Evolutionary conservation across 768 basidiomycete species (phyloP).

Genomic region (Podaxis sp.): DNA sequence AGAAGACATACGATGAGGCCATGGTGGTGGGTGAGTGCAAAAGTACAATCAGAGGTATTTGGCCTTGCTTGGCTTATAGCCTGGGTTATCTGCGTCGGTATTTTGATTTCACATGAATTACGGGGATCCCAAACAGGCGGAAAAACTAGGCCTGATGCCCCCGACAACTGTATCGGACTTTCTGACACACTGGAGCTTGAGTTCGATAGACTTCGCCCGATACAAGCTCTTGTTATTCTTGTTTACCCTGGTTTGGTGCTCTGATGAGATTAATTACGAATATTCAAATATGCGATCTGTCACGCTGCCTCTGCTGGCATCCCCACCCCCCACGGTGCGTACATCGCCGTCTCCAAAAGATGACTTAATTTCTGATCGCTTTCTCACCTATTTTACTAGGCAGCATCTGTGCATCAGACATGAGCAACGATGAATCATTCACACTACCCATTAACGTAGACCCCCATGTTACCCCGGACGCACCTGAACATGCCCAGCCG

Average conservation of each 20-base stretch:
- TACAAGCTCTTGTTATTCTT: neutral
- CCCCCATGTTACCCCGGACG: slow-evolving; percentile 33
- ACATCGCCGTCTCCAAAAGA: neutral
- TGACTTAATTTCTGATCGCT: neutral
- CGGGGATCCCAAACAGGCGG: too few species aligned
- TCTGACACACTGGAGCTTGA: neutral
- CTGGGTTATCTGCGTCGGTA: neutral
- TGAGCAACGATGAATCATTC: slow-evolving; percentile 1
- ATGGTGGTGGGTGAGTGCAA: slow-evolving; percentile 20
- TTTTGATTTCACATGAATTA: too few species aligned
- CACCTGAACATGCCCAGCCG: slow-evolving; percentile 51
- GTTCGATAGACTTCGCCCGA: neutral
- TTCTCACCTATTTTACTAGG: neutral
- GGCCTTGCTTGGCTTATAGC: slow-evolving; percentile 7
- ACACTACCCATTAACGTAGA: slow-evolving; percentile 28
- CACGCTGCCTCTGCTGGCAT: neutral
- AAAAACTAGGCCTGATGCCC: too few species aligned
- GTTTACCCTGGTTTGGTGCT: slow-evolving; percentile 14
- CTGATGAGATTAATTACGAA: neutral
- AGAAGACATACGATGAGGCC: slow-evolving; percentile 33
- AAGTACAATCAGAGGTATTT: neutral
- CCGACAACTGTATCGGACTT: neutral
- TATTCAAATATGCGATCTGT: neutral
- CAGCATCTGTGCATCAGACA: neutral
- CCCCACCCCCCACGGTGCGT: neutral